Evolutionary conservation across 352 stramenopile genomes (phyloP).

Genomic region (Phytopythium helicoides): DNA sequence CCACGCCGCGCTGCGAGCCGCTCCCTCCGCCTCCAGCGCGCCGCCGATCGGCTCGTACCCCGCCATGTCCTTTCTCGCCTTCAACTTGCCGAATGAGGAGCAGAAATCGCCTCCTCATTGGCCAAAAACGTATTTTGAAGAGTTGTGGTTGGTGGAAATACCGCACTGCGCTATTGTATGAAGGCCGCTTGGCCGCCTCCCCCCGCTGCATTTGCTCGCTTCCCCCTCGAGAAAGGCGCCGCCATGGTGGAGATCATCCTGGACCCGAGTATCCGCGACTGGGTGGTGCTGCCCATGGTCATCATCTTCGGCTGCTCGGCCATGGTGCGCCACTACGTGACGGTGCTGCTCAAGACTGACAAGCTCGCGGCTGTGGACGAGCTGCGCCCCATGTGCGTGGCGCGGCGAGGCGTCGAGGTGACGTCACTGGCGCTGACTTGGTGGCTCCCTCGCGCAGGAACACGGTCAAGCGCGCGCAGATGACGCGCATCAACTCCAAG

Average conservation of each 20-base stretch:
- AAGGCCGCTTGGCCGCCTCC: no score
- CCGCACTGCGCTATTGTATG: no score
- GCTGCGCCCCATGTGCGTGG: slow-evolving; percentile 65
- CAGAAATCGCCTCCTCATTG: no score
- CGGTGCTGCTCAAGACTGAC: slow-evolving; percentile 79
- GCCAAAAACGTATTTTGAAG: no score
- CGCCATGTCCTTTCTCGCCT: not conserved
- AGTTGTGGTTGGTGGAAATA: no score
- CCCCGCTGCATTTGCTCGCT: slow-evolving; percentile 4
- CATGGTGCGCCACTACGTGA: slow-evolving; percentile 86
- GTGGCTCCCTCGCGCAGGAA: slow-evolving; percentile 46
- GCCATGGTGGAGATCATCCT: slow-evolving; percentile 90
- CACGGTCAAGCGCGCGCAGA: slow-evolving; percentile 78
- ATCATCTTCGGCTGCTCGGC: slow-evolving; percentile 91
- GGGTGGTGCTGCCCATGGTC: slow-evolving; percentile 97
- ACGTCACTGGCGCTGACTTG: not conserved
- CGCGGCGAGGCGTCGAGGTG: not conserved
- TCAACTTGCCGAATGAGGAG: no score
- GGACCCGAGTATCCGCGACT: slow-evolving; percentile 93
- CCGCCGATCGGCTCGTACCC: slow-evolving; percentile 5
- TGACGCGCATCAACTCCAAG: slow-evolving; percentile 88
- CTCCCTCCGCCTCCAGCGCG: not conserved
- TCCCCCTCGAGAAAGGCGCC: slow-evolving; percentile 3
- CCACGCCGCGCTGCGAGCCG: not conserved
- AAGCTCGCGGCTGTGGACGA: slow-evolving; percentile 78